phyloP scores from a whole-genome alignment of 106 monocot species.

The Allium cepa region DNA sequence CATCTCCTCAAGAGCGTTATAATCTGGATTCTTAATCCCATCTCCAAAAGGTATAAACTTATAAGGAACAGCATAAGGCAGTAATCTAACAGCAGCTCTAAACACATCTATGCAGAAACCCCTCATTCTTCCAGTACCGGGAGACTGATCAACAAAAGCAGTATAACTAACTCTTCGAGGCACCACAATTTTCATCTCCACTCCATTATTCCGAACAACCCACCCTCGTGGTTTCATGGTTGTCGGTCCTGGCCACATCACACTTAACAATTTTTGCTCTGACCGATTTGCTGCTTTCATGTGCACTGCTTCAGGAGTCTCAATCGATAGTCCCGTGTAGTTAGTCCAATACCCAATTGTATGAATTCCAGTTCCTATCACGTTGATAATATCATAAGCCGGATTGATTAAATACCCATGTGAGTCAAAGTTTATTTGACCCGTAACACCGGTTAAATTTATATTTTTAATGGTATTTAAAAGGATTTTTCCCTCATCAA shows the following conservation, averaged over 20 bases:
- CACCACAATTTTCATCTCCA: constrained; percentile 49
- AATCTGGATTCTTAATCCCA: constrained; percentile 56
- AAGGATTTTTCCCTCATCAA: constrained; percentile 49
- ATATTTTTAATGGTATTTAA: constrained; percentile 38
- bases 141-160: constrained; percentile 32
- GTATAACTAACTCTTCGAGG: constrained; percentile 43
- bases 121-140: constrained; percentile 14
- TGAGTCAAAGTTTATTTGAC: constrained; percentile 40
- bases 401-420: constrained; percentile 41
- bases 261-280: constrained; percentile 17
- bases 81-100: constrained; percentile 44
- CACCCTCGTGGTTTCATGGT: constrained; percentile 52
- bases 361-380: constrained; percentile 51
- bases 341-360: constrained; percentile 73
- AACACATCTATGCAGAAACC: constrained; percentile 83
- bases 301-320: constrained; percentile 42
- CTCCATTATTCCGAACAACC: constrained; percentile 66
- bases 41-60: constrained; percentile 49
- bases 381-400: constrained; percentile 70
- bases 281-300: constrained; percentile 27
- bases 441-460: constrained; percentile 45
- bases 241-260: constrained; percentile 69
- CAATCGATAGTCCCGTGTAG: constrained; percentile 50
- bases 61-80: constrained; percentile 67
- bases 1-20: constrained; percentile 32